Evolutionary conservation across 164 flowering plant genomes (phyloP).

Genomic region (Buxus sempervirens): DNA sequence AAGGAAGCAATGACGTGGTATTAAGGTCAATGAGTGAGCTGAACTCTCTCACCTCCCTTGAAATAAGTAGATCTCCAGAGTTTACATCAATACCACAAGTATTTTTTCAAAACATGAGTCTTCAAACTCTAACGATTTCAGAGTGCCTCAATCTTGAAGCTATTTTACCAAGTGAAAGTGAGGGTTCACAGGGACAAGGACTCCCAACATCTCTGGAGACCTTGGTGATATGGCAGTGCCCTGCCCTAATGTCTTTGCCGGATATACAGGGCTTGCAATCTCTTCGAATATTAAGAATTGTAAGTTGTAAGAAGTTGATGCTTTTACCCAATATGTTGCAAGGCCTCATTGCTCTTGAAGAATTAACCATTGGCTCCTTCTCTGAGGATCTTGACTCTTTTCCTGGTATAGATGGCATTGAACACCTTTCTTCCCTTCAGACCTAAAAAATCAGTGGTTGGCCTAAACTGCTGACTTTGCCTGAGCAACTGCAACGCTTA

Average conservation of each 20-base stretch:
- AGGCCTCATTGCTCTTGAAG: background rate
- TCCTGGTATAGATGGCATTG: background rate
- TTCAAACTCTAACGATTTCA: background rate
- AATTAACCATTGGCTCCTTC: constrained; percentile 3
- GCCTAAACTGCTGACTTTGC: constrained; percentile 10
- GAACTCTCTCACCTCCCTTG: constrained; percentile 8
- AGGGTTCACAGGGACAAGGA: background rate
- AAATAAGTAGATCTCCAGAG: background rate
- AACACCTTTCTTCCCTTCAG: background rate
- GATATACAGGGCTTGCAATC: background rate
- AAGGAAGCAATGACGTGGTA: background rate
- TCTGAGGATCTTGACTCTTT: constrained; percentile 5
- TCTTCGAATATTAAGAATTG: background rate
- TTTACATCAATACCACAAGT: constrained; percentile 1
- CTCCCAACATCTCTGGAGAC: constrained; percentile 6
- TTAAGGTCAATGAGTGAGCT: constrained; percentile 2
- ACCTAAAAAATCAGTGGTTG: background rate
- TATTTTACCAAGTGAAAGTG: constrained; percentile 3
- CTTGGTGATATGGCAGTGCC: background rate
- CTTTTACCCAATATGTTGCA: constrained; percentile 1
- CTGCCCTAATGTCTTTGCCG: background rate
- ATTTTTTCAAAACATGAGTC: constrained; percentile 1
- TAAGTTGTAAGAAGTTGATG: background rate
- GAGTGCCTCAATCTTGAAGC: constrained; percentile 2
- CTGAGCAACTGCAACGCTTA: constrained; percentile 6